Evolutionary conservation across 129 eudicot genomes (phyloP), one percentile per base, ranked within the genome.

Genomic region (Tagetes patula): DNA sequence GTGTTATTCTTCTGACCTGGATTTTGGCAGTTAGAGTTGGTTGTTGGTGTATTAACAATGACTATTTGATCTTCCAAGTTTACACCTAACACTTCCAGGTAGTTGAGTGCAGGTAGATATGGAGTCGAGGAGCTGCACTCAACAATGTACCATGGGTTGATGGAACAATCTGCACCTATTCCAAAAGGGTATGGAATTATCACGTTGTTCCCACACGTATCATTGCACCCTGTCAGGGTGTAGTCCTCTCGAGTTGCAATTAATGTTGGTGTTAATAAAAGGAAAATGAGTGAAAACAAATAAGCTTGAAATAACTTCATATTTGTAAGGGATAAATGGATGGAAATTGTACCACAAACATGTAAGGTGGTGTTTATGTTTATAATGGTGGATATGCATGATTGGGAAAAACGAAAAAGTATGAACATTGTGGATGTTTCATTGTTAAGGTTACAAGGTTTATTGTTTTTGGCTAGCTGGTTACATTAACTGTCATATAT

Each of bases 301-400:
- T 43, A 61, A 13, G 14, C 6, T 32, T 47, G 77, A 73, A 47
- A 20, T 20, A 73, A 73, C 48, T 73, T 73, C 77, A 73, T 60
- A 8, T 30, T 58, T 41, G 20, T 32, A 58, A 14, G 1, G 47
- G 8, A 42, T 6, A 42, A 42, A 8, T 1, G 45, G 27, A 41
- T 41, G 7, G 45, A 6, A 8, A 41, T 4, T 41, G 8, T 41
- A 41, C 45, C 45, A 41, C 8, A 41, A 41, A 41, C 27, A 41
- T 41, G 45, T 41, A 41, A 41, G 45, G 8, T 41, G 45, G 45
- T 4, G 0, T 41, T 41, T 41, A 41, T 41, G 45, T 41, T 41
- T 41, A 41, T 41, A 41, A 41, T 41, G 5, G 7, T 41, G 45
- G 8, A 4, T 41, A 41, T 6, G 8, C 8, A 41, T 41, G 45